Base-by-base conservation (phyloP, 2,329 filamentous ascomycete species). In the Cercospora berteroae region DNA sequence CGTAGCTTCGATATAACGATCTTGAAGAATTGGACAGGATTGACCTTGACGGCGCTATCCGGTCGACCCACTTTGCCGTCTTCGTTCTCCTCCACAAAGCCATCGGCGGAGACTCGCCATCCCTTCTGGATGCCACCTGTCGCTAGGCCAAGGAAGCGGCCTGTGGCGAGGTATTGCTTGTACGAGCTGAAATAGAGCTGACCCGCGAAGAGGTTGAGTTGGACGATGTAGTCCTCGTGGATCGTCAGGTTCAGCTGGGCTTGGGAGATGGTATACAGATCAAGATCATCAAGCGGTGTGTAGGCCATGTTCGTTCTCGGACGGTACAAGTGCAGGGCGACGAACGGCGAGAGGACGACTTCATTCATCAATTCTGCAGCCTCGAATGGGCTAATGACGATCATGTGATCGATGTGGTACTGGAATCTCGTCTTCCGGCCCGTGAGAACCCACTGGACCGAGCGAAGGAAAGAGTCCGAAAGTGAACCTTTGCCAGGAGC, bases 191-290 rank as follows among this genome's bases (percentile, higher is more conserved):
- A 79, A 70, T 92, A 92, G 0, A 92, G 80, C 64, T 90, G 88
- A 0, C 90, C 90, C 0, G 90, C 81, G 64, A 93, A 92, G 0
- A 92, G 77, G 52, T 90, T 89, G 0, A 92, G 81, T 65, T 86
- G 81, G 0, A 81, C 77, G 0, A 79, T 75, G 0, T 85, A 72
- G 0, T 64, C 73, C 9, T 71, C 74, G 12, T 70, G 73, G 4
- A 75, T 60, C 16, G 12, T 20, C 10, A 50, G 44, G 1, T 7
- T 36, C 1, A 61, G 27, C 33, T 29, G 20, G 4, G 10, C 27
- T 2, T 12, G 16, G 8, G 81, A 80, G 1, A 83, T 64, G 1
- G 76, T 80, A 71, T 81, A 85, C 1, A 87, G 77, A 1, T 76
- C 66, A 0, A 89, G 76, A 0, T 73, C 60, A 56, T 88, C 84